Evolutionary conservation across 2,329 filamentous ascomycete genomes (phyloP).

Genomic region (Apiospora aurea): DNA sequence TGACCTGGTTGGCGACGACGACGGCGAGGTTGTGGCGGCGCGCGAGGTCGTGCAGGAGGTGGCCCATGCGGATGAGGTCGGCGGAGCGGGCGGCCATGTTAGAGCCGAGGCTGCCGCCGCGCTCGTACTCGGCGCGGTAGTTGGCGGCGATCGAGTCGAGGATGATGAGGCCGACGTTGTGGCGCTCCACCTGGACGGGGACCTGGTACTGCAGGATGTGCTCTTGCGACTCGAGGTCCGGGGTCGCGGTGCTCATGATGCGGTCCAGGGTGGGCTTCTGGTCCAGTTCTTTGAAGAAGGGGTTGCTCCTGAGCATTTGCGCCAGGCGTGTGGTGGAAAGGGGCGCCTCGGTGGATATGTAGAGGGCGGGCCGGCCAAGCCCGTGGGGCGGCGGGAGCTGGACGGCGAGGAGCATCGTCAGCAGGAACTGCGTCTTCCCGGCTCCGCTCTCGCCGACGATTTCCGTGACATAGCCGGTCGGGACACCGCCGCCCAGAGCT

Average conservation of each 20-base stretch:
- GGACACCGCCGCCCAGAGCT: conserved; percentile 78
- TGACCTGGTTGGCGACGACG: conserved; percentile 94
- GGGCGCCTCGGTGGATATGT: conserved; percentile 91
- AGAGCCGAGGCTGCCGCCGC: conserved; percentile 52
- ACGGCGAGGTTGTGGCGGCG: conserved; percentile 78
- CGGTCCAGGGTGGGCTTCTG: conserved; percentile 70
- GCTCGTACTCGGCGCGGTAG: conserved; percentile 89
- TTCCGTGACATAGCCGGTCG: conserved; percentile 83
- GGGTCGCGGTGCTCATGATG: conserved; percentile 82
- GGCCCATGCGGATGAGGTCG: conserved; percentile 79
- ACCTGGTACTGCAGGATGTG: conserved; percentile 94
- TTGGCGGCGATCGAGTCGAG: conserved; percentile 95
- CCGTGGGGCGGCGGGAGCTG: conserved; percentile 81
- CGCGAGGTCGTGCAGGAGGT: conserved; percentile 78
- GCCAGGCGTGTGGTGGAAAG: conserved; percentile 82
- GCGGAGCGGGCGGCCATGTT: conserved; percentile 78
- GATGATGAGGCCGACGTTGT: conserved; percentile 81
- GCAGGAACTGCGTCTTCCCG: conserved; percentile 93
- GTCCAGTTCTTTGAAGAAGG: conserved; percentile 55
- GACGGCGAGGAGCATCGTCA: conserved; percentile 81
- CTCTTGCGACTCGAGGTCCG: conserved; percentile 92
- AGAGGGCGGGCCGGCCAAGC: conserved; percentile 77
- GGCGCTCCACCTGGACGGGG: conserved; percentile 79
- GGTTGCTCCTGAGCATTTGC: conserved; percentile 77
- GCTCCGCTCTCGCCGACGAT: conserved; percentile 91